Evolutionary conservation across 495 filamentous ascomycete genomes (phyloP).

Genomic region (Neurospora sp.): DNA sequence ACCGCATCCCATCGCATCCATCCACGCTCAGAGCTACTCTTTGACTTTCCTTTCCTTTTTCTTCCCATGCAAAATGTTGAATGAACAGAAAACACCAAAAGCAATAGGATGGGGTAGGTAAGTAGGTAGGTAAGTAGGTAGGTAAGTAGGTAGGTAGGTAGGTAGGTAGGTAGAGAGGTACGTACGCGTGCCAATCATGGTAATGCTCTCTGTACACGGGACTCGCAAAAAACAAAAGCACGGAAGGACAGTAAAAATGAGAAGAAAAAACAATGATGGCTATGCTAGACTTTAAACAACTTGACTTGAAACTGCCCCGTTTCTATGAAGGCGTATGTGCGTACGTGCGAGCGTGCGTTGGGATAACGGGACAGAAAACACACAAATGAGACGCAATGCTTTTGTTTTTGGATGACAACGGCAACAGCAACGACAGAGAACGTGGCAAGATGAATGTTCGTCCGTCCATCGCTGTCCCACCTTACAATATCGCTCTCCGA

Average conservation of each 20-base stretch:
- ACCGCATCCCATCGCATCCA: too few relatives aligned
- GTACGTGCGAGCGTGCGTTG: neutral
- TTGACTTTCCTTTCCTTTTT: neutral
- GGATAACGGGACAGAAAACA: neutral
- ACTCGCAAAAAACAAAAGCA: neutral
- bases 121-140: neutral
- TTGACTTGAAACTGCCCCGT: neutral
- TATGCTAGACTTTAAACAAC: constrained; percentile 2
- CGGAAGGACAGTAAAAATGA: neutral
- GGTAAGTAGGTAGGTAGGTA: neutral
- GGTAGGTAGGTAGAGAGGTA: neutral
- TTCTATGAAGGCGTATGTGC: constrained; percentile 1
- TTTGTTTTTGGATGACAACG: neutral
- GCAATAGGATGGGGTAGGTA: neutral
- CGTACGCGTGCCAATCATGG: neutral
- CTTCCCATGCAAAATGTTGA: neutral
- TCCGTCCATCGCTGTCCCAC: neutral
- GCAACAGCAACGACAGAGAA: neutral
- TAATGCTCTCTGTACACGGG: neutral
- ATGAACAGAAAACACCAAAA: neutral
- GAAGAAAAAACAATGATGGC: neutral
- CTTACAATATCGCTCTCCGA: neutral
- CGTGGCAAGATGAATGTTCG: neutral
- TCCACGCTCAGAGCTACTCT: neutral
- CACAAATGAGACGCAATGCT: neutral